Conservation (phyloP, 2,329 filamentous ascomycete species). For the Colletotrichum spinosum region DNA sequence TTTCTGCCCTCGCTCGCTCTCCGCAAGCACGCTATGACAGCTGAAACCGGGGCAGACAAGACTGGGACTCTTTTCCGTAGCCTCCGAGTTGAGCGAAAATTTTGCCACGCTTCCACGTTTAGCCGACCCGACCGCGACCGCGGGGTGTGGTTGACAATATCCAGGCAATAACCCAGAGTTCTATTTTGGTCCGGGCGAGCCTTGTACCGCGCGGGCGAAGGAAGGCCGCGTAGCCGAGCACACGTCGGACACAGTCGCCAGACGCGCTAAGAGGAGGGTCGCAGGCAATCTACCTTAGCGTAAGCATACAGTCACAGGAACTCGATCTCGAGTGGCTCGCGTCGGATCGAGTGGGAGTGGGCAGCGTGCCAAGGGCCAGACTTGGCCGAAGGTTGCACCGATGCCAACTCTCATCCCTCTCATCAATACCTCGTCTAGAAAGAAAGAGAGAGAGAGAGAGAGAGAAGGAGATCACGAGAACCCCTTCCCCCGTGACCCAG, state of each 20-base stretch:
- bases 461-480: too few species aligned
- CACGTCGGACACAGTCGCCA: not conserved
- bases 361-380: constrained; percentile 7
- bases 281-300: constrained; percentile 1
- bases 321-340: not conserved
- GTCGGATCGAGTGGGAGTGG: not conserved
- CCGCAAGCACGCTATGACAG: not conserved
- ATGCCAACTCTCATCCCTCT: not conserved
- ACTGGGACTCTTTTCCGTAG: not conserved
- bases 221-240: constrained; percentile 17
- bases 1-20: constrained; percentile 11
- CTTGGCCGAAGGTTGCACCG: not conserved
- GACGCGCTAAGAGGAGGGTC: constrained; percentile 7
- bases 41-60: constrained; percentile 18
- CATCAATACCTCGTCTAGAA: not conserved
- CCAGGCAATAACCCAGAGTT: constrained; percentile 12
- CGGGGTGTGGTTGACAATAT: constrained; percentile 13
- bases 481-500: too few species aligned
- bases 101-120: constrained; percentile 23
- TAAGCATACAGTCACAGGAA: constrained; percentile 4
- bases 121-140: not conserved
- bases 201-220: constrained; percentile 18
- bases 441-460: too few species aligned
- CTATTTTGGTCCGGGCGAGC: constrained; percentile 11
- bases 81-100: not conserved